Evolutionary conservation across 2,329 filamentous ascomycete genomes (phyloP).

Genomic region (Coniochaeta pulveracea): DNA sequence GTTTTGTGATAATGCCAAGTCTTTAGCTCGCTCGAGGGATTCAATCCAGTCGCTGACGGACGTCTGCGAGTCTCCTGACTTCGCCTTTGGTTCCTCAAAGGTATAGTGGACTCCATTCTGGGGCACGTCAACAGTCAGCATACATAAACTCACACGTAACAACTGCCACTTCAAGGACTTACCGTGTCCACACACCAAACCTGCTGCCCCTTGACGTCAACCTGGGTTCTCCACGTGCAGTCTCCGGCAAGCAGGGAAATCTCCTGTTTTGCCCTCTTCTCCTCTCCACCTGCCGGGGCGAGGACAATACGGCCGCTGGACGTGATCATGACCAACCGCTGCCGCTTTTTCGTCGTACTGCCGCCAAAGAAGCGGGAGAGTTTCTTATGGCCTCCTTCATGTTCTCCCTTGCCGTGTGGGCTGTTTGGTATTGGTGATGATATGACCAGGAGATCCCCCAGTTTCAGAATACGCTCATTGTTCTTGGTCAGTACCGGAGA

Average conservation of each 20-base stretch:
- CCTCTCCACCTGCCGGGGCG: slow-evolving; percentile 82
- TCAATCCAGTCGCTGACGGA: slow-evolving; percentile 89
- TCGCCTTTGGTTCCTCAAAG: slow-evolving; percentile 84
- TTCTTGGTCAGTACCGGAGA: slow-evolving; percentile 83
- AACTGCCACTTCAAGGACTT: no score
- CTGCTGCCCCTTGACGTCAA: slow-evolving; percentile 77
- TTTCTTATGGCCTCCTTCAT: slow-evolving; percentile 65
- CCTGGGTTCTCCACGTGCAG: slow-evolving; percentile 66
- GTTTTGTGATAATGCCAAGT: slow-evolving; percentile 69
- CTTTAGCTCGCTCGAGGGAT: slow-evolving; percentile 72
- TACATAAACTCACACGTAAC: no score
- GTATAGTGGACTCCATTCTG: slow-evolving; percentile 82
- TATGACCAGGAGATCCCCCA: slow-evolving; percentile 81
- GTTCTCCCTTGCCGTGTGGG: slow-evolving; percentile 54
- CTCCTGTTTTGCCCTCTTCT: slow-evolving; percentile 91
- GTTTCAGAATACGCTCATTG: slow-evolving; percentile 88
- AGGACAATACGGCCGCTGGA: slow-evolving; percentile 83
- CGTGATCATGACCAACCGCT: slow-evolving; percentile 89
- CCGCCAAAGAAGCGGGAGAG: slow-evolving; percentile 90
- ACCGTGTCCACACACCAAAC: slow-evolving; percentile 92
- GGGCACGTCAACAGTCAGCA: no score
- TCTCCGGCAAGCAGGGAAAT: slow-evolving; percentile 71
- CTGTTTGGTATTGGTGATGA: slow-evolving; percentile 68
- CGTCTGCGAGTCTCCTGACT: slow-evolving; percentile 50
- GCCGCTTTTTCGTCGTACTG: slow-evolving; percentile 82